Conservation (phyloP, 1,139 yeast genomes). For the Blastobotrys aristatus region DNA sequence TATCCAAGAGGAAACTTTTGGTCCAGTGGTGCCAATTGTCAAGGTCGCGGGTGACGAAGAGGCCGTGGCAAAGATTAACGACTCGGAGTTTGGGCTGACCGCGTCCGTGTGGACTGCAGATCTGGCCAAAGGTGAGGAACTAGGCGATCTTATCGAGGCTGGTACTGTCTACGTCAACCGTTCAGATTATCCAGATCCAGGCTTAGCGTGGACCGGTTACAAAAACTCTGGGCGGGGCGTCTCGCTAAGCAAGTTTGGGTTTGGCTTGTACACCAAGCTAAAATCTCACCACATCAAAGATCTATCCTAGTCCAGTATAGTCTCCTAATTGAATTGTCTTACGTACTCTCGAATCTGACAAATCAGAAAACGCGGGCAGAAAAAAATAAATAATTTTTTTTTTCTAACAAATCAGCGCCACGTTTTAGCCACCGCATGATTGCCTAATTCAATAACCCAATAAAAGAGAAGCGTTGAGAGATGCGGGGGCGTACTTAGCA, state of each 20-base stretch:
- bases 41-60: conserved; percentile 36
- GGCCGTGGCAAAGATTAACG: conserved; percentile 35
- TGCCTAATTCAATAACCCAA: no score
- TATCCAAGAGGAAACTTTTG: conserved; percentile 78
- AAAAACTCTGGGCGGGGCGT: conserved; percentile 79
- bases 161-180: conserved; percentile 88
- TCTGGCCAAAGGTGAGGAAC: conserved; percentile 46
- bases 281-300: conserved; percentile 37
- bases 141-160: conserved; percentile 66
- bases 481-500: no score
- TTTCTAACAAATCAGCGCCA: neutral
- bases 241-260: conserved; percentile 33
- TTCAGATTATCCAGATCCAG: conserved; percentile 73
- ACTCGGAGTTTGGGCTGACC: conserved; percentile 45
- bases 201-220: conserved; percentile 78
- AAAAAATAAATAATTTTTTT: neutral
- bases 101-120: conserved; percentile 53
- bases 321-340: no score
- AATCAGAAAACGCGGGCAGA: neutral
- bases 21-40: conserved; percentile 39
- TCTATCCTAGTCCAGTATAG: neutral
- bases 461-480: no score
- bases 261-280: conserved; percentile 33
- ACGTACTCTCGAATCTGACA: no score
- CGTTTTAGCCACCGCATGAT: conserved; percentile 5